These are phyloP conservation scores for Aspergillus hortae DNA, from an alignment of 2,329 filamentous ascomycete species.

Conservation along the genomic window DNA sequence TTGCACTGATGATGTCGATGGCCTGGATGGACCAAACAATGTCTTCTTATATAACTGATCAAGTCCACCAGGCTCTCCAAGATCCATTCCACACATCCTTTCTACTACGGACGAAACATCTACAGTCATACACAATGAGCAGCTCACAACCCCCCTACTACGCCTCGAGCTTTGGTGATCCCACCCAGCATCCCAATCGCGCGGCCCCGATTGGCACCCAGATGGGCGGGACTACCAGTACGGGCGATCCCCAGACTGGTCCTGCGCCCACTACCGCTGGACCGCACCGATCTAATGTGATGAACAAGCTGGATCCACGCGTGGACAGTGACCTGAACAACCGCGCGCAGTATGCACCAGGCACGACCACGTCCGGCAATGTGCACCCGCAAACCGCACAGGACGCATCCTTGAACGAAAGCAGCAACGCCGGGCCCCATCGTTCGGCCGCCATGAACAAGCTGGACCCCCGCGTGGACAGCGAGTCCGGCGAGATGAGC, in stretches of 20 bases:
- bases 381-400: constrained; percentile 8
- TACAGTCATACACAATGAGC: constrained; percentile 10
- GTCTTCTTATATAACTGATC: neutral
- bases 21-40: too few species aligned
- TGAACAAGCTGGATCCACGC: constrained; percentile 40
- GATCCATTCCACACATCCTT: neutral
- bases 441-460: constrained; percentile 22
- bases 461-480: constrained; percentile 26
- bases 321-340: constrained; percentile 21
- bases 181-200: constrained; percentile 10
- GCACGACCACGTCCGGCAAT: constrained; percentile 13
- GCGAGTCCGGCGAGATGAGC: constrained; percentile 16
- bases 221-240: constrained; percentile 4
- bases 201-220: constrained; percentile 12
- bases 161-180: constrained; percentile 10
- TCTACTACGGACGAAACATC: too few species aligned
- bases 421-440: constrained; percentile 16
- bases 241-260: constrained; percentile 7
- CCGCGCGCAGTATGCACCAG: constrained; percentile 18
- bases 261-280: constrained; percentile 15
- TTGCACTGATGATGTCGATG: too few species aligned
- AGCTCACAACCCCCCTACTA: constrained; percentile 14
- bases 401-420: neutral
- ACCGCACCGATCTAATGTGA: constrained; percentile 15
- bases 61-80: neutral